A percentile compares a stretch with the other conserved stretches of the same genome.
Evolutionary conservation across 1,284 basidiomycete genomes (phyloP).

Genomic region (Heterobasidion annosum): DNA sequence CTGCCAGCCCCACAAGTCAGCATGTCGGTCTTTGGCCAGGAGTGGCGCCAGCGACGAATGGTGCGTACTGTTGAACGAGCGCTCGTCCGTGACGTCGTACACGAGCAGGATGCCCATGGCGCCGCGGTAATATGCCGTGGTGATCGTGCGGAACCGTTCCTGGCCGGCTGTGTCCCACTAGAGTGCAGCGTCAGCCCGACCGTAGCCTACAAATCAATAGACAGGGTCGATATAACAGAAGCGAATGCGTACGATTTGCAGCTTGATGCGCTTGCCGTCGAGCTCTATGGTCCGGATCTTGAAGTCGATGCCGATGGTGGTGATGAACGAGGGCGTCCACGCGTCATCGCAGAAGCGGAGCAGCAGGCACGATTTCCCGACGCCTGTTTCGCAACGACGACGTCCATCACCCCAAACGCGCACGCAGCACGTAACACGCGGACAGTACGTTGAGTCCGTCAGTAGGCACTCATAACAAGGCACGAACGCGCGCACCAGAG

Average conservation of each 20-base stretch:
- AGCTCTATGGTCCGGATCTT: constrained; percentile 97
- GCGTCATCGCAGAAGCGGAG: constrained; percentile 99
- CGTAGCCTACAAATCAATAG: constrained; percentile 1
- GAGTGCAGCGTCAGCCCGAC: not conserved
- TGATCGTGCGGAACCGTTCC: constrained; percentile 99
- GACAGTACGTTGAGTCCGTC: not conserved
- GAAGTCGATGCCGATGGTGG: constrained; percentile 96
- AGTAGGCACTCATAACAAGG: not conserved
- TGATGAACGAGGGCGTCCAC: constrained; percentile 99
- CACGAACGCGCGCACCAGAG: constrained; percentile 54
- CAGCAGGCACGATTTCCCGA: constrained; percentile 97
- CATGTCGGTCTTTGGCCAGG: not conserved
- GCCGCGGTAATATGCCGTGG: constrained; percentile 99
- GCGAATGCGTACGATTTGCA: constrained; percentile 75
- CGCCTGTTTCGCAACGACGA: constrained; percentile 41
- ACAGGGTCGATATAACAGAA: not conserved
- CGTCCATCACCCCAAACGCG: not conserved
- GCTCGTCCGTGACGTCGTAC: constrained; percentile 98
- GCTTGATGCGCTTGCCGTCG: constrained; percentile 92
- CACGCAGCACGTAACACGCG: not conserved
- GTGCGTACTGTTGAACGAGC: constrained; percentile 90
- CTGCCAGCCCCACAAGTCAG: constrained; percentile 30
- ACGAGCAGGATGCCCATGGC: constrained; percentile 99
- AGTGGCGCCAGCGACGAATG: too few relatives aligned
- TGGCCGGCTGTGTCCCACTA: constrained; percentile 99